Percentiles rank a stretch among this genome's conserved stretches.
phyloP scores from a whole-genome alignment of 2,329 filamentous ascomycete genomes.

The Pseudogymnoascus verrucosus region DNA sequence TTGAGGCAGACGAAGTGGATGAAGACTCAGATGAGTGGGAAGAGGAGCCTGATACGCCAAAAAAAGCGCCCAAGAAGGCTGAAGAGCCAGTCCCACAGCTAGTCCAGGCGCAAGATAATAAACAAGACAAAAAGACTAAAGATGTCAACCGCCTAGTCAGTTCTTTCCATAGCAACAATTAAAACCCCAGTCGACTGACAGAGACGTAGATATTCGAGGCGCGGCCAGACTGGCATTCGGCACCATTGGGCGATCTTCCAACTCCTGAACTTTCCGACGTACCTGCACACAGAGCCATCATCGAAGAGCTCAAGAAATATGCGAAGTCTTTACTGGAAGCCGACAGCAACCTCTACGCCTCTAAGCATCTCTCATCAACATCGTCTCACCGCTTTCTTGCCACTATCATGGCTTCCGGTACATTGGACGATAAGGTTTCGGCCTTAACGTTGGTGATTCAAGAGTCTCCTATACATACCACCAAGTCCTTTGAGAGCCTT shows the following conservation, averaged over 20 bases:
- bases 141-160: constrained; percentile 28
- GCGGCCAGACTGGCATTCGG: constrained; percentile 60
- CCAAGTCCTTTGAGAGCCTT: constrained; percentile 78
- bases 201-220: constrained; percentile 46
- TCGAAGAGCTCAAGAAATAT: constrained; percentile 58
- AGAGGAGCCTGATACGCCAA: constrained; percentile 27
- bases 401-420: constrained; percentile 94
- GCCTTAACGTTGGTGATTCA: constrained; percentile 90
- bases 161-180: constrained; percentile 12
- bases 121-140: constrained; percentile 14
- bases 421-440: constrained; percentile 92
- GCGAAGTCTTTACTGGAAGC: constrained; percentile 67
- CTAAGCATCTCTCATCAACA: constrained; percentile 63
- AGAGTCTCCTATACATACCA: constrained; percentile 90
- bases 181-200: constrained; percentile 22
- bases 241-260: constrained; percentile 45
- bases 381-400: constrained; percentile 94
- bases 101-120: neutral
- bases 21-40: constrained; percentile 23
- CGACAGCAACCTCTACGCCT: constrained; percentile 68
- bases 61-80: constrained; percentile 1
- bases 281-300: constrained; percentile 40
- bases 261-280: constrained; percentile 36
- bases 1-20: constrained; percentile 32
- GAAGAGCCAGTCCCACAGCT: constrained; percentile 12